Base-by-base conservation (phyloP, 495 filamentous ascomycete species). In the Viridothelium virens region DNA sequence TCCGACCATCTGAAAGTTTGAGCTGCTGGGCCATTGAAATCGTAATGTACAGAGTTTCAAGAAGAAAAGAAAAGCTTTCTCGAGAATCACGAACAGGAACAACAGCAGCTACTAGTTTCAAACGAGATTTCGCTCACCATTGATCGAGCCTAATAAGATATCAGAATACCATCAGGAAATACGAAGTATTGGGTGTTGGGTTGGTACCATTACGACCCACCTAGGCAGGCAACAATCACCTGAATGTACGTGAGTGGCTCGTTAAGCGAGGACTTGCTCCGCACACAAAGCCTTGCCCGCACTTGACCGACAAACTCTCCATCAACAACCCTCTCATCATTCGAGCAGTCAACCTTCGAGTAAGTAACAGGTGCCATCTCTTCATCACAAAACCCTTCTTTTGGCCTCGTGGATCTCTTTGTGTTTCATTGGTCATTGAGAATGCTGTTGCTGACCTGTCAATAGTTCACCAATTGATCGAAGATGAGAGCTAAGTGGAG, bases 401-500 rank as follows among this genome's bases (percentile, higher is more conserved):
- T 11, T 53, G 25, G 25, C 25, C 25, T 25, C 25, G 25, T 25
- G 25, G 9, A 11, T 53, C 48, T 14, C 10, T 18, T 12, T 16
- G 5, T 53, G 5, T 7, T 46, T 46, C 18, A 14, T 18, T 18
- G 48, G 48, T 14, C 9, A 16, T 16, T 53, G 48, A 25, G 5
- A 14, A 6, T 9, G 18, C 53, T 7, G 5, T 7, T 7, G 31
- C 53, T 59, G 53, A 59, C 53, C 14, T 36, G 5, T 36, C 31
- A 36, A 59, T 36, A 73, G 69, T 53, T 65, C 63, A 70, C 34
- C 71, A 69, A 72, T 66, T 72, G 66, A 68, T 74, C 77, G 86
- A 92, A 85, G 86, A 95, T 96, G 92, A 92, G 92, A 91, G 91
- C 90, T 74, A 96, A 96, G 84, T 96, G 92, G 92, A 91, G 92